These are phyloP conservation scores for Pezicula carpinea DNA, from an alignment of 2,329 filamentous ascomycete species.

Conservation along the genomic window DNA sequence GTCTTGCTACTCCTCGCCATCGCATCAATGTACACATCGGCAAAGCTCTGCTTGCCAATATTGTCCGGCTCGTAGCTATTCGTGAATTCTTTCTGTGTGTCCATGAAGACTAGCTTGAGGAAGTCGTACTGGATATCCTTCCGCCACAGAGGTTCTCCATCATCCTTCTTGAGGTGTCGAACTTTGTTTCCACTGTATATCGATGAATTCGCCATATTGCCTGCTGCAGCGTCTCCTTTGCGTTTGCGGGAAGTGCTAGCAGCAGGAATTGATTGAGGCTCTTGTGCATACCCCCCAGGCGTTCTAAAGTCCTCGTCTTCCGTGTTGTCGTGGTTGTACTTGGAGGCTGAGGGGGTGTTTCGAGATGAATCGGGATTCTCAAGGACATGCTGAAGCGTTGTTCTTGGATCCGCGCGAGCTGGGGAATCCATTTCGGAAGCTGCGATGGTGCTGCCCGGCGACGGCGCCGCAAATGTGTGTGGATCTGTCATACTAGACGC, in stretches of 20 bases:
- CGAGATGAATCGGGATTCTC: conserved; percentile 18
- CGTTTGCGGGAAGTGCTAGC: conserved; percentile 9
- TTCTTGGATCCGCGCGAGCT: conserved; percentile 21
- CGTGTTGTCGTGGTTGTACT: conserved; percentile 19
- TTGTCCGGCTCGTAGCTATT: conserved; percentile 72
- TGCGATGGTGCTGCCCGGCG: conserved; percentile 25
- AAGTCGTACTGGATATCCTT: conserved; percentile 89
- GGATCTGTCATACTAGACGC: conserved; percentile 13
- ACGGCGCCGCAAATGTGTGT: conserved; percentile 7
- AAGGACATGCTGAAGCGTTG: conserved; percentile 22
- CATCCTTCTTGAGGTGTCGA: conserved; percentile 80
- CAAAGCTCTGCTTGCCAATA: conserved; percentile 70
- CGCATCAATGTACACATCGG: conserved; percentile 95
- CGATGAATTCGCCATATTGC: conserved; percentile 16
- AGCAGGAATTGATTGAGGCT: conserved; percentile 8
- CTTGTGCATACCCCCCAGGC: conserved; percentile 11
- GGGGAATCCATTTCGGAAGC: conserved; percentile 28
- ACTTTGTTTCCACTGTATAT: conserved; percentile 53
- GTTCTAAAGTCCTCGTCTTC: conserved; percentile 28
- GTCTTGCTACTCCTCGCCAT: conserved; percentile 99
- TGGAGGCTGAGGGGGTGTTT: conserved; percentile 16
- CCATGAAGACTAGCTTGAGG: conserved; percentile 72
- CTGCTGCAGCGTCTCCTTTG: conserved; percentile 15
- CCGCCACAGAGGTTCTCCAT: conserved; percentile 81
- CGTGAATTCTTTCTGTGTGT: conserved; percentile 74